Conservation (phyloP, 352 stramenopile genomes). For the Globisporangium splendens region DNA sequence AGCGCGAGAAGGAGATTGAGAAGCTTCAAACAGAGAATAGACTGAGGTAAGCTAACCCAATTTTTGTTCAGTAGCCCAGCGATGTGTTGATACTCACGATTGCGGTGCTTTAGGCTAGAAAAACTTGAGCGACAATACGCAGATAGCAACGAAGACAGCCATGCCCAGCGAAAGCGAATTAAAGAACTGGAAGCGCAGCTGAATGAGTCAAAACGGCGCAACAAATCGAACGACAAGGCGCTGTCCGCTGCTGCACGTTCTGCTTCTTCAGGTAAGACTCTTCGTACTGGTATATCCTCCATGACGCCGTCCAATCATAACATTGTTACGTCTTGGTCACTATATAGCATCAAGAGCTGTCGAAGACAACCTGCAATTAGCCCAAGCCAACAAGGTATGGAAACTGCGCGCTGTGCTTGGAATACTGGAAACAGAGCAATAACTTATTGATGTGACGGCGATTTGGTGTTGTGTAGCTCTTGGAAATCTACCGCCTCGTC, state of each 20-base stretch:
- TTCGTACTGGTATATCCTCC: not conserved
- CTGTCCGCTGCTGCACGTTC: slow-evolving; percentile 35
- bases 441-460: not conserved
- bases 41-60: slow-evolving; percentile 14
- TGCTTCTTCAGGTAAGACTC: slow-evolving; percentile 13
- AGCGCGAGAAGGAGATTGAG: slow-evolving; percentile 44
- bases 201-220: slow-evolving; percentile 41
- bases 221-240: slow-evolving; percentile 31
- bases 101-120: slow-evolving; percentile 22
- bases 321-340: not conserved
- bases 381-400: slow-evolving; percentile 72
- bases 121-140: slow-evolving; percentile 23
- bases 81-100: not conserved
- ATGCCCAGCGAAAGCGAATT: slow-evolving; percentile 33
- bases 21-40: slow-evolving; percentile 45
- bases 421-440: not conserved
- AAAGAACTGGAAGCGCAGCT: slow-evolving; percentile 57
- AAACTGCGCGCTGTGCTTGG: no score
- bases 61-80: not conserved
- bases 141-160: slow-evolving; percentile 34
- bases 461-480: slow-evolving; percentile 34
- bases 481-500: slow-evolving; percentile 75
- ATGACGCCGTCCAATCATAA: not conserved
- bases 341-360: slow-evolving; percentile 30
- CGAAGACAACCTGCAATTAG: slow-evolving; percentile 48